Evolutionary conservation across 306 rosid genomes (phyloP), one percentile per base, ranked within the genome.

Genomic region (Sindora glabra): DNA sequence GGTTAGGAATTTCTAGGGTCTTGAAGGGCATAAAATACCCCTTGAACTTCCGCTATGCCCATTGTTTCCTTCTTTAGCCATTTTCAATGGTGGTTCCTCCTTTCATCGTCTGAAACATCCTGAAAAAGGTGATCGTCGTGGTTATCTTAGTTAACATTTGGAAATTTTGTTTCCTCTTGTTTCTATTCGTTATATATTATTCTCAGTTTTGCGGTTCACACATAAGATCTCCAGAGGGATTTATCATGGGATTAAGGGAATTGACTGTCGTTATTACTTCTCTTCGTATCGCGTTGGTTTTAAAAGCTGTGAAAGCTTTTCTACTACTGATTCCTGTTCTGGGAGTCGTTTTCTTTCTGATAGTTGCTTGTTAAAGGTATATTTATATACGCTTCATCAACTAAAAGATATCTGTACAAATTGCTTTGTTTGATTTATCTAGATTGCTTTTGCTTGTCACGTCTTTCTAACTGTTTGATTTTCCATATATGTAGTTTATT

Each of bases 111-210:
- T 81, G 54, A 85, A 90, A 72, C 82, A 62, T 77, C 89, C 85
- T 10, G 79, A 81, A 58, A 85, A 83, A 29, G 50, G 96, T 71
- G 87, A 90, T 79, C 82, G 91, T 68, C 97, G 95, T 59, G 94
- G 91, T 77, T 87, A 79, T 85, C 95, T 90, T 83, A 81, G 91
- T 83, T 87, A 77, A 81, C 96, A 54, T 71, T 51, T 45, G 62
- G 76, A n/a, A n/a, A n/a, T 19, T 36, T 60, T 55, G 18, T 17
- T 5, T 11, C 5, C 27, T 38, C 10, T 32, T 8, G 5, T 15
- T 56, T 26, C 54, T 59, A 34, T 3, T 58, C 9, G 52, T 69
- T 69, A n/a, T n/a, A n/a, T n/a, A n/a, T n/a, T n/a, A n/a, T n/a
- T n/a, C n/a, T n/a, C n/a, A 15, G 71, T 46, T 75, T 73, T 17